Evolutionary conservation across 768 basidiomycete genomes (phyloP).

Genomic region (Kwoniella botswanensis): DNA sequence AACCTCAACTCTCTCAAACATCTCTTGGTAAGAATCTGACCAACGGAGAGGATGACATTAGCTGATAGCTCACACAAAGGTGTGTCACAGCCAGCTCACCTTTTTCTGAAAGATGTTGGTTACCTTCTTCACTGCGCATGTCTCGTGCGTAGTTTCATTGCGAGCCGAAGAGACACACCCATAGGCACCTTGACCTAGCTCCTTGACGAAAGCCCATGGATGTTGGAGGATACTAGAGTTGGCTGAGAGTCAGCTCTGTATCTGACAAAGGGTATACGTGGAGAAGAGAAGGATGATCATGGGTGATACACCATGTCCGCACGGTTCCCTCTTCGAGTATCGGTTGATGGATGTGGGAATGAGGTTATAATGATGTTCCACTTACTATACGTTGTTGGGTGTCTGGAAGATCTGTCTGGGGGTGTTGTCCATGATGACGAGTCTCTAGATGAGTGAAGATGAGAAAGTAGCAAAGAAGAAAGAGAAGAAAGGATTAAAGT

Average conservation of each 20-base stretch:
- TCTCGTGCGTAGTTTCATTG: constrained; percentile 53
- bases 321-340: not conserved
- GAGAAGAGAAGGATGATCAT: not conserved
- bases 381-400: constrained; percentile 55
- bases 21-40: constrained; percentile 84
- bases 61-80: not conserved
- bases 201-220: constrained; percentile 80
- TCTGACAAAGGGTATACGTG: not conserved
- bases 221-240: constrained; percentile 46
- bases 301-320: not conserved
- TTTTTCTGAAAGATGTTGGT: constrained; percentile 58
- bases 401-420: constrained; percentile 56
- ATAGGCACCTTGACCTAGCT: constrained; percentile 94
- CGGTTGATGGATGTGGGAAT: not conserved
- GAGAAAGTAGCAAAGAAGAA: not conserved
- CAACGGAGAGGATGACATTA: no score
- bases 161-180: constrained; percentile 75
- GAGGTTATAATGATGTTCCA: not conserved
- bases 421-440: constrained; percentile 52
- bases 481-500: constrained; percentile 3
- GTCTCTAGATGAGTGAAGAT: not conserved
- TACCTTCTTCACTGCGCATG: constrained; percentile 56
- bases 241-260: not conserved
- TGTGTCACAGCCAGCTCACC: constrained; percentile 38
- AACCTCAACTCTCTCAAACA: constrained; percentile 90